Conservation (phyloP, 1,139 yeast genomes). For the Geotrichum cucujoidarum region DNA sequence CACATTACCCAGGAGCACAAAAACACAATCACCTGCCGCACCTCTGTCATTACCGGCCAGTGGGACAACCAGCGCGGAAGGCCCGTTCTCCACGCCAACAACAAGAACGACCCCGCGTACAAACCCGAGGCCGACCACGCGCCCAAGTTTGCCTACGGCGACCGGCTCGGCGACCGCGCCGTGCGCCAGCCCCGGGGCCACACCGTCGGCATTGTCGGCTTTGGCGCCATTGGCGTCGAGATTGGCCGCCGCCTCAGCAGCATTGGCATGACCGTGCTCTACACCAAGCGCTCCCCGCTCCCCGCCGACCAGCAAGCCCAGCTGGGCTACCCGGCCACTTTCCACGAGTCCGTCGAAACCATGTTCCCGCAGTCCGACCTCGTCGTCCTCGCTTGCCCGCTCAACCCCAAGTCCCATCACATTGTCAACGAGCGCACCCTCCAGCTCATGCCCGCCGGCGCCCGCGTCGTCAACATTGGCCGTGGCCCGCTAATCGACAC, state of each 20-base stretch:
- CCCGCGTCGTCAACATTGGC: slow-evolving; percentile 71
- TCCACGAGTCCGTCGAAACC: slow-evolving; percentile 40
- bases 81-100: slow-evolving; percentile 34
- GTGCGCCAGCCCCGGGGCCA: slow-evolving; percentile 46
- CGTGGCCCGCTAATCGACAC: slow-evolving; percentile 74
- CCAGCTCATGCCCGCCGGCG: slow-evolving; percentile 45
- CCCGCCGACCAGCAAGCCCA: slow-evolving; percentile 34
- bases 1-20: slow-evolving; percentile 39
- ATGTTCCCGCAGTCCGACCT: slow-evolving; percentile 48
- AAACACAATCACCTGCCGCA: slow-evolving; percentile 39
- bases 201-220: slow-evolving; percentile 64
- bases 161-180: slow-evolving; percentile 46
- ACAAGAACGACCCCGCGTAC: slow-evolving; percentile 36
- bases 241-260: slow-evolving; percentile 53
- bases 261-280: slow-evolving; percentile 65
- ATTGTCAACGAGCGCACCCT: slow-evolving; percentile 51
- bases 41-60: slow-evolving; percentile 18
- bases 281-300: slow-evolving; percentile 54
- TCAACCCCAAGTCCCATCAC: slow-evolving; percentile 53
- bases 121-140: slow-evolving; percentile 32
- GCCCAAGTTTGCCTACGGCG: slow-evolving; percentile 35
- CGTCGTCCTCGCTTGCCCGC: slow-evolving; percentile 65
- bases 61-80: slow-evolving; percentile 27
- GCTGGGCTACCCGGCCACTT: slow-evolving; percentile 42
- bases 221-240: slow-evolving; percentile 69